These are phyloP conservation scores for Aureobasidium subglaciale DNA, from an alignment of 2,329 filamentous ascomycete genomes.

Conservation along the genomic window DNA sequence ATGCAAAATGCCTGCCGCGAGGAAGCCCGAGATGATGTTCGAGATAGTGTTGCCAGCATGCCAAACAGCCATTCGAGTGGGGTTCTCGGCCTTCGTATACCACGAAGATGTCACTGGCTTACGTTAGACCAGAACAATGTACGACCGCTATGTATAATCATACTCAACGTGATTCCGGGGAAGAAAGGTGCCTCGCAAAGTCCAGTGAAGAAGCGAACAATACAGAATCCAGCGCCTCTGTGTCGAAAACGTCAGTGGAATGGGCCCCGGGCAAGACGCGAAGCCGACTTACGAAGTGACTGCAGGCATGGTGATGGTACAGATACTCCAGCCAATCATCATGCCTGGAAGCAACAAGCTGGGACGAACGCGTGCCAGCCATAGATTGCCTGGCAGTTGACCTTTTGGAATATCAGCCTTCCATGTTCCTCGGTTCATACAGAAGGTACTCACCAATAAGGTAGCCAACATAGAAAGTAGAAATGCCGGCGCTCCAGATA, in stretches of 20 bases:
- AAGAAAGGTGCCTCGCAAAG: constrained; percentile 40
- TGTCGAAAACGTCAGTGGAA: too few species aligned
- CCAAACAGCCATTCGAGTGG: constrained; percentile 39
- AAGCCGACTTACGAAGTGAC: constrained; percentile 23
- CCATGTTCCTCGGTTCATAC: too few species aligned
- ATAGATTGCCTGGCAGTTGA: constrained; percentile 42
- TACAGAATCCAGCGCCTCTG: constrained; percentile 28
- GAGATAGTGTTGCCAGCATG: constrained; percentile 18
- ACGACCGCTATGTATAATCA: constrained; percentile 30
- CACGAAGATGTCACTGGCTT: constrained; percentile 33
- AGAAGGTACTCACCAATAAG: too few species aligned
- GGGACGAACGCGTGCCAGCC: constrained; percentile 36
- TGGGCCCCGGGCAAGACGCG: neutral
- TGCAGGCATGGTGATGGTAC: constrained; percentile 39
- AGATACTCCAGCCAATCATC: constrained; percentile 39
- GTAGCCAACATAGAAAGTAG: constrained; percentile 41
- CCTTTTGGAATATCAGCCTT: too few species aligned
- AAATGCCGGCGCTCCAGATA: constrained; percentile 37
- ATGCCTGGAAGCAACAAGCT: constrained; percentile 32
- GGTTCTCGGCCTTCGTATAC: constrained; percentile 41
- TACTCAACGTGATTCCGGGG: constrained; percentile 28
- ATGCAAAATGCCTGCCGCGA: neutral
- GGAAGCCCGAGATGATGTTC: constrained; percentile 1
- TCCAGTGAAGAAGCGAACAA: constrained; percentile 33
- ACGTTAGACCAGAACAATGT: neutral